phyloP scores from a whole-genome alignment of 228 moss, liverwort and hornwort species.

The Sphagnum fallax region DNA sequence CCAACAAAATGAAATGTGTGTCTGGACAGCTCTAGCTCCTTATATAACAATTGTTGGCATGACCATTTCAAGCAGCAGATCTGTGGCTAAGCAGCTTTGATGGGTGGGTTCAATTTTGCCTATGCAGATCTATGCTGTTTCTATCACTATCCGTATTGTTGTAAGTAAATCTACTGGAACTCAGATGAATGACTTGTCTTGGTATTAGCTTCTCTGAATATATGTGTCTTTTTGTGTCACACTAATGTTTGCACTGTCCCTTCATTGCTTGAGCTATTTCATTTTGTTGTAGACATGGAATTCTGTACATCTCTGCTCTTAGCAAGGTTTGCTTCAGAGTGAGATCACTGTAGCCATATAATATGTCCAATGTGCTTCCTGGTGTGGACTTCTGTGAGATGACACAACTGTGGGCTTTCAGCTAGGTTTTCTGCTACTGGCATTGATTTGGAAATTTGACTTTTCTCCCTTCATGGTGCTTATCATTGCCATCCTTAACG shows the following conservation, averaged over 20 bases:
- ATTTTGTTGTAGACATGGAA: background rate
- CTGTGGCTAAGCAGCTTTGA: no score
- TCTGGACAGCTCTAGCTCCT: no score
- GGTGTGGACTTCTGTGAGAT: background rate
- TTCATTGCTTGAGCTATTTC: background rate
- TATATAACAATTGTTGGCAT: no score
- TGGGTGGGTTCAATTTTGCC: no score
- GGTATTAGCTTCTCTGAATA: background rate
- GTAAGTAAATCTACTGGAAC: constrained; percentile 22
- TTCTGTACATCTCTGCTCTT: background rate
- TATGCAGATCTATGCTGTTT: constrained; percentile 83
- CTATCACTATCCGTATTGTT: constrained; percentile 92
- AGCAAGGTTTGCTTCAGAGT: background rate
- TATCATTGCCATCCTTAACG: constrained; percentile 42
- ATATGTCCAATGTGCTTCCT: background rate
- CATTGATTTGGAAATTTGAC: constrained; percentile 37
- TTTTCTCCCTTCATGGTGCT: constrained; percentile 48
- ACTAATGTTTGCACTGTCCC: background rate
- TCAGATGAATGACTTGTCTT: background rate
- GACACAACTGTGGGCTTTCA: constrained; percentile 4
- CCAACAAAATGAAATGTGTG: no score
- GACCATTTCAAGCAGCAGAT: no score
- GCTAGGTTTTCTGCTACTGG: constrained; percentile 33
- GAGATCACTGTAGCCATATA: background rate
- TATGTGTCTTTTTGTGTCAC: background rate